Evolutionary conservation across 352 stramenopile species (phyloP), one percentile per base, ranked within the genome.

Genomic region (Globisporangium lucens): DNA sequence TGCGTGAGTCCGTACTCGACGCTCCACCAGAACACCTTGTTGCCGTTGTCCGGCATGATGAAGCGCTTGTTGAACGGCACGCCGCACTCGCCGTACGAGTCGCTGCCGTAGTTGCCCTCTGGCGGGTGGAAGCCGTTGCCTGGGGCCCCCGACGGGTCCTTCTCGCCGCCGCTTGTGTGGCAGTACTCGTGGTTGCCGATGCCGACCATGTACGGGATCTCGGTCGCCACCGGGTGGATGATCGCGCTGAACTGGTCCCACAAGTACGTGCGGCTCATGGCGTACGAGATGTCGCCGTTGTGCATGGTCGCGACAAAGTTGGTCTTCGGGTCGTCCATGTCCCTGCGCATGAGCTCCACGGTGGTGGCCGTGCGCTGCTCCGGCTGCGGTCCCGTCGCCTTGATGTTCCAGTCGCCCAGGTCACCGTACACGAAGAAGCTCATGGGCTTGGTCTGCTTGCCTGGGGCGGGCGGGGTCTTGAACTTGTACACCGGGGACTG

Each of bases 1-100:
- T 97, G 89, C 17, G 97, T 75, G 13, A 83, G 82, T 3, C 74
- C 82, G 58, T 93, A 93, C 53, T 96, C 74, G 66, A 97, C 97
- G 20, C 85, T 97, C 72, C 97, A 92, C 88, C 90, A 94, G 66
- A 89, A 94, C 52, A 93, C 74, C 59, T 72, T 78, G 29, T 88
- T 87, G 13, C 82, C 85, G 17, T 70, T 93, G 7, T 74, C 74
- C 1, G 85, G 85, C 56, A 76, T 83, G 87, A 63, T 4, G 24
- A 67, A 93, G 17, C 85, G 79, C 33, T 91, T 76, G 27, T 83
- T 71, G 66, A 80, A 87, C 27, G 85, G 81, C 4, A 93, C 81
- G 1, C 73, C 77, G 13, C 82, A 91, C 46, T 93, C 85, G 56
- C 85, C 85, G 8, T 70, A 62, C 29, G 82, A 91, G 60, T 93